Conservation (phyloP, 1,284 basidiomycete species). For the Veloporphyrellus conicus region DNA sequence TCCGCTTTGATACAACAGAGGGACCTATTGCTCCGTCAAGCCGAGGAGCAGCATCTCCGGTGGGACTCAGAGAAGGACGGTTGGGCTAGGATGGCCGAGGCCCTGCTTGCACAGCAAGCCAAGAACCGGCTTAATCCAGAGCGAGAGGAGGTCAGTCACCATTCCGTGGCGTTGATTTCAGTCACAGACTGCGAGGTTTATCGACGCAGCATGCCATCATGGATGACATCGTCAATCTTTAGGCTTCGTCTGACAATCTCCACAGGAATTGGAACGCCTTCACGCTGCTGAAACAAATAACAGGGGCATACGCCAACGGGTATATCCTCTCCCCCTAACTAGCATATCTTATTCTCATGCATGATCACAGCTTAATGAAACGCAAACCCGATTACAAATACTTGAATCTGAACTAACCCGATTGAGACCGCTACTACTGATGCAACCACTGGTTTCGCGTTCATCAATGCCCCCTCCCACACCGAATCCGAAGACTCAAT, state of each 20-base stretch:
- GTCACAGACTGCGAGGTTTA: not conserved
- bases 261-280: conserved; percentile 51
- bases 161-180: not conserved
- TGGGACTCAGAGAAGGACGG: conserved; percentile 58
- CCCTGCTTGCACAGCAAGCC: conserved; percentile 49
- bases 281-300: conserved; percentile 52
- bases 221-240: not conserved
- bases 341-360: conserved; percentile 7
- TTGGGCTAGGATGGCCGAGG: conserved; percentile 61
- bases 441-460: conserved; percentile 38
- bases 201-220: not conserved
- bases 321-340: conserved; percentile 22
- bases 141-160: conserved; percentile 45
- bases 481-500: conserved; percentile 19
- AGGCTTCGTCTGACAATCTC: conserved; percentile 11
- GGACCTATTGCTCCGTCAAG: conserved; percentile 49
- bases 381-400: conserved; percentile 36
- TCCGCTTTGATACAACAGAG: conserved; percentile 51
- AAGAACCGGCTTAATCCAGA: conserved; percentile 33
- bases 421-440: conserved; percentile 44
- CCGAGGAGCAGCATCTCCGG: conserved; percentile 51
- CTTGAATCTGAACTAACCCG: conserved; percentile 44
- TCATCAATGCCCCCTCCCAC: conserved; percentile 19
- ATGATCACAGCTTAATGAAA: conserved; percentile 38
- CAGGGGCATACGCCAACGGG: conserved; percentile 51